Evolutionary conservation across 345 rosid genomes (phyloP).

Genomic region (Gossypium sturtianum): DNA sequence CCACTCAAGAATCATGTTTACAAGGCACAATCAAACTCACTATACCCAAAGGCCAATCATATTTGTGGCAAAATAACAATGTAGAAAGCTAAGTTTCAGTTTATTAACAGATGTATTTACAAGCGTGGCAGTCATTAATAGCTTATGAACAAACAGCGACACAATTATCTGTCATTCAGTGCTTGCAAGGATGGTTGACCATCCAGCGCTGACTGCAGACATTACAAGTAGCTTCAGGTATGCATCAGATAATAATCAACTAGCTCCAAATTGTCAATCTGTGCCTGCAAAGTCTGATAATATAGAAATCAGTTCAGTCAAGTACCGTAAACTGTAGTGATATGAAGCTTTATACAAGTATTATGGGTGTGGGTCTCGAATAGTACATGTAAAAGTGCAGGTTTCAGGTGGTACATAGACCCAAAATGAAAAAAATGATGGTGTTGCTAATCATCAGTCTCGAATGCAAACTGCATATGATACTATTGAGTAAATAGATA

Average conservation of each 20-base stretch:
- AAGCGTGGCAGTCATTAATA: not conserved
- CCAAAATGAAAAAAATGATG: not conserved
- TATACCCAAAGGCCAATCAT: not conserved
- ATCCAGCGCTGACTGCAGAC: not conserved
- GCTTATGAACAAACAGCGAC: not conserved
- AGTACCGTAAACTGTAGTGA: not conserved
- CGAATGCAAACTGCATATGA: not conserved
- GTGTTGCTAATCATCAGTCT: not conserved
- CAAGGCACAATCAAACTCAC: not conserved
- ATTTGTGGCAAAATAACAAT: not conserved
- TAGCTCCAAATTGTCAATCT: not conserved
- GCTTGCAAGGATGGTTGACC: not conserved
- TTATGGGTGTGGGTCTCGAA: no score
- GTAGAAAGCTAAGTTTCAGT: not conserved
- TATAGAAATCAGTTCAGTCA: not conserved
- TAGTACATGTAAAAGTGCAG: not conserved
- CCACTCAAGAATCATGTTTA: not conserved
- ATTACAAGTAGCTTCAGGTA: no score
- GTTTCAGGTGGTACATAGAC: not conserved
- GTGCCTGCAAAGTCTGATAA: not conserved
- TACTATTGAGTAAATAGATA: not conserved
- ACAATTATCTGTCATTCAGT: not conserved
- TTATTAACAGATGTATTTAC: not conserved
- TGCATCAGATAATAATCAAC: not conserved
- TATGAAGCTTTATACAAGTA: not conserved